phyloP scores from a whole-genome alignment of 1,284 basidiomycete species.

The Ustilago hordei region DNA sequence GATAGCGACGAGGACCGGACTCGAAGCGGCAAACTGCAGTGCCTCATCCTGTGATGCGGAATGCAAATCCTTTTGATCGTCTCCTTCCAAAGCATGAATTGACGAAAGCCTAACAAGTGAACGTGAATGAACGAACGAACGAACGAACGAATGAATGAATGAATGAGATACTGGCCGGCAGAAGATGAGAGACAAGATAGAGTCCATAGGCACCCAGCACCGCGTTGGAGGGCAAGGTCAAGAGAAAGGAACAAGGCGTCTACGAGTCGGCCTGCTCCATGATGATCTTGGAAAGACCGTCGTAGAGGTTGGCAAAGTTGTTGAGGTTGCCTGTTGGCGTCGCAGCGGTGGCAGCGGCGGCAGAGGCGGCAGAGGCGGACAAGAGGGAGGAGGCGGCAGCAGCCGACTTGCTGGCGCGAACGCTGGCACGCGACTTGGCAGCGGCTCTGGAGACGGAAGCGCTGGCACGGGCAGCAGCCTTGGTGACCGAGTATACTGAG shows the following conservation, averaged over 20 bases:
- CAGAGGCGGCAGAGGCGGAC: slow-evolving; percentile 32
- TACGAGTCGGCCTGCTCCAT: slow-evolving; percentile 43
- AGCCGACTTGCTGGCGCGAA: slow-evolving; percentile 40
- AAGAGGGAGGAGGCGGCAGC: slow-evolving; percentile 25
- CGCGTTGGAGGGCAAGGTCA: not conserved
- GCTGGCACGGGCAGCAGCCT: slow-evolving; percentile 45
- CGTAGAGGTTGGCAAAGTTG: slow-evolving; percentile 62
- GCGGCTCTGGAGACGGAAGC: slow-evolving; percentile 36
- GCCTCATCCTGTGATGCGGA: not conserved
- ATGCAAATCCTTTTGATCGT: slow-evolving; percentile 14
- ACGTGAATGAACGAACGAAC: not conserved
- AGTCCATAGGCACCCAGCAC: slow-evolving; percentile 33
- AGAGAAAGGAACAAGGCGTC: not conserved
- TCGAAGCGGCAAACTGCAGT: slow-evolving; percentile 3
- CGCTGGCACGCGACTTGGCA: slow-evolving; percentile 34
- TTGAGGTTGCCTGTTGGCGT: slow-evolving; percentile 59
- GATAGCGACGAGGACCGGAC: slow-evolving; percentile 32
- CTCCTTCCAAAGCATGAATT: slow-evolving; percentile 29
- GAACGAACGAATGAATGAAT: slow-evolving; percentile 9
- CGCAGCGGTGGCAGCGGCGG: slow-evolving; percentile 41
- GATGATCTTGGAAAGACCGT: slow-evolving; percentile 64
- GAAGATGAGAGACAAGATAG: slow-evolving; percentile 9
- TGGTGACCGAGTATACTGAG: slow-evolving; percentile 47
- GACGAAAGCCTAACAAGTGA: slow-evolving; percentile 1
- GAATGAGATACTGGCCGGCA: slow-evolving; percentile 26